A percentile compares a stretch with the other conserved stretches of the same genome.
Conservation (phyloP, 2,329 filamentous ascomycete genomes). For the Piedraia hortae region DNA sequence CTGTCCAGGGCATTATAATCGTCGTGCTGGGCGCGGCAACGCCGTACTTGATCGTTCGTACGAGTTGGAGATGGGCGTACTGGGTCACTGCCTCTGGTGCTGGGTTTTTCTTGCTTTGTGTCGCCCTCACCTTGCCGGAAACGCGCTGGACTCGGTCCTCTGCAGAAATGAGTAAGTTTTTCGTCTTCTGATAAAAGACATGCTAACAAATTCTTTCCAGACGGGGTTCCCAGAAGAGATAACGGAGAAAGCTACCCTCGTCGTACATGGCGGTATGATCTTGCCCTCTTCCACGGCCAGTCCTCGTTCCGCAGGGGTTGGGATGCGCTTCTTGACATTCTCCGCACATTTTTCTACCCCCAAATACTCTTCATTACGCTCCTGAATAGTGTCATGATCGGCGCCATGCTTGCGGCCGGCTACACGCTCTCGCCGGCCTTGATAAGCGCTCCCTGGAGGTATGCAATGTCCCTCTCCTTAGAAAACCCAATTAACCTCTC, state of each 20-base stretch:
- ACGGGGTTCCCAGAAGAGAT: slow-evolving; percentile 1
- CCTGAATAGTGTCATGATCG: slow-evolving; percentile 10
- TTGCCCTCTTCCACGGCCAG: slow-evolving; percentile 6
- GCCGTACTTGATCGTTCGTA: slow-evolving; percentile 8
- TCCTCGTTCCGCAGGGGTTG: slow-evolving; percentile 7
- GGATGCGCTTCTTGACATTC: slow-evolving; percentile 8
- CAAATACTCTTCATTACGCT: slow-evolving; percentile 11
- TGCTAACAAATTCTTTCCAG: neutral
- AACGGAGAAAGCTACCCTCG: slow-evolving; percentile 1
- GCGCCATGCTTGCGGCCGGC: slow-evolving; percentile 6
- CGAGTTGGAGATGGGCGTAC: slow-evolving; percentile 10
- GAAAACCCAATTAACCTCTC: neutral
- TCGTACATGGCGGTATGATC: slow-evolving; percentile 7
- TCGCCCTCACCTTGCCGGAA: slow-evolving; percentile 9
- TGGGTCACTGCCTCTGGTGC: slow-evolving; percentile 7
- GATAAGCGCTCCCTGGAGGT: slow-evolving; percentile 6
- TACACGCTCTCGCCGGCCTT: slow-evolving; percentile 8
- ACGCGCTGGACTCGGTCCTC: slow-evolving; percentile 8
- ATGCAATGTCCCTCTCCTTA: slow-evolving; percentile 1
- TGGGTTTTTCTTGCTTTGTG: slow-evolving; percentile 6
- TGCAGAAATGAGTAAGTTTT: slow-evolving; percentile 6
- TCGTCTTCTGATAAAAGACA: too few relatives aligned
- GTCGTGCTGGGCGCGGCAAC: slow-evolving; percentile 8
- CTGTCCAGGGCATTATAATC: slow-evolving; percentile 9
- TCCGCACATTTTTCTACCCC: slow-evolving; percentile 10